Evolutionary conservation across 2,329 filamentous ascomycete genomes (phyloP).

Genomic region (Neonectria coccinea): DNA sequence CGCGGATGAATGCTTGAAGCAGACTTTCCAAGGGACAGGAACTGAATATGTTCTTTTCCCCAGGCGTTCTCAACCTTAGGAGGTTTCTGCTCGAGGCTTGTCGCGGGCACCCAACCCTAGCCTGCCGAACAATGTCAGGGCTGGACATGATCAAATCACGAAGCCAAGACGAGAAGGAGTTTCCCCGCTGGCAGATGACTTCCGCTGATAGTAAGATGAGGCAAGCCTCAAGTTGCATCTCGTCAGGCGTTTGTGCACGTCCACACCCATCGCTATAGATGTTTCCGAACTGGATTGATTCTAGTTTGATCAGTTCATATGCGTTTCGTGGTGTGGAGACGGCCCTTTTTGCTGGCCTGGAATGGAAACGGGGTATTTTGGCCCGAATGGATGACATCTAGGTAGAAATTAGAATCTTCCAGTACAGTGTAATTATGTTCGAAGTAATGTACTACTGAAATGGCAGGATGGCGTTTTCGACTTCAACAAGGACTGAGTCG

Average conservation of each 20-base stretch:
- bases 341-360: conserved; percentile 21
- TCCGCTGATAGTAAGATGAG: conserved; percentile 27
- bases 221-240: conserved; percentile 32
- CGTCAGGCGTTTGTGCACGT: conserved; percentile 13
- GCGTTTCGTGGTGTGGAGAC: conserved; percentile 16
- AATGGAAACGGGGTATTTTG: conserved; percentile 27
- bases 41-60: conserved; percentile 20
- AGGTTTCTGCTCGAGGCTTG: conserved; percentile 12
- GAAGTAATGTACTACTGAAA: conserved; percentile 23
- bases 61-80: not conserved
- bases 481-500: conserved; percentile 47
- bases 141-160: conserved; percentile 30
- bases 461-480: conserved; percentile 55
- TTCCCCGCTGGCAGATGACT: conserved; percentile 16
- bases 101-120: conserved; percentile 18
- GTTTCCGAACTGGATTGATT: conserved; percentile 28
- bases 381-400: conserved; percentile 29
- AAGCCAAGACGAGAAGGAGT: conserved; percentile 25
- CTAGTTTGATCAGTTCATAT: conserved; percentile 29
- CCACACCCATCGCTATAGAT: conserved; percentile 16
- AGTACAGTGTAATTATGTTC: not conserved
- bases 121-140: conserved; percentile 15
- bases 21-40: conserved; percentile 19
- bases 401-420: not conserved
- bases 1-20: conserved; percentile 7